Conservation (phyloP, 805 yeast genomes). For the Starmerella vitae region DNA sequence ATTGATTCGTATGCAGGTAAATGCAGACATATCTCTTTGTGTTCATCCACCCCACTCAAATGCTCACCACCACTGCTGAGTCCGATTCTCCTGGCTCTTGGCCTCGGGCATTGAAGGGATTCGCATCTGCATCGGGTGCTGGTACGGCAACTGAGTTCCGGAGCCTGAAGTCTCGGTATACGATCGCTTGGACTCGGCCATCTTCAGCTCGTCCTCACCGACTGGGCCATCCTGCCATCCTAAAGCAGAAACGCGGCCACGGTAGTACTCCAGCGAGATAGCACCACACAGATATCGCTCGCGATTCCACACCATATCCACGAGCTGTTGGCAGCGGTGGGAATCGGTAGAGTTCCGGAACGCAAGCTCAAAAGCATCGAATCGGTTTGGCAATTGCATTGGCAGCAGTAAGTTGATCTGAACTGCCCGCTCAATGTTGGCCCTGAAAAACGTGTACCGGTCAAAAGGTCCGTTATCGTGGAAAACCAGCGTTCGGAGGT, state of each 20-base stretch:
- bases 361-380: conserved; percentile 13
- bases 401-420: conserved; percentile 10
- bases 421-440: conserved; percentile 8
- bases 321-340: conserved; percentile 7
- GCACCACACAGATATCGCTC: conserved; percentile 14
- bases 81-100: too few relatives aligned
- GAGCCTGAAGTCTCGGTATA: conserved; percentile 1
- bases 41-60: too few relatives aligned
- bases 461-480: conserved; percentile 14
- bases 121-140: too few relatives aligned
- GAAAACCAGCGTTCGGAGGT: conserved; percentile 12
- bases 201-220: conserved; percentile 7
- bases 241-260: conserved; percentile 1
- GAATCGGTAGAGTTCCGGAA: conserved; percentile 10
- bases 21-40: too few relatives aligned
- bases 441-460: conserved; percentile 2
- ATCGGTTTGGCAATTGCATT: conserved; percentile 8
- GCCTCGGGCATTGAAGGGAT: too few relatives aligned
- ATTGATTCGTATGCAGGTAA: too few relatives aligned
- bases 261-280: conserved; percentile 9
- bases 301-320: conserved; percentile 15
- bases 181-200: conserved; percentile 3
- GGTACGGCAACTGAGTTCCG: neutral
- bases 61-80: too few relatives aligned
- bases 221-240: conserved; percentile 15